Evolutionary conservation across 2,329 filamentous ascomycete species (phyloP).

Genomic region (Exophiala viscosa): DNA sequence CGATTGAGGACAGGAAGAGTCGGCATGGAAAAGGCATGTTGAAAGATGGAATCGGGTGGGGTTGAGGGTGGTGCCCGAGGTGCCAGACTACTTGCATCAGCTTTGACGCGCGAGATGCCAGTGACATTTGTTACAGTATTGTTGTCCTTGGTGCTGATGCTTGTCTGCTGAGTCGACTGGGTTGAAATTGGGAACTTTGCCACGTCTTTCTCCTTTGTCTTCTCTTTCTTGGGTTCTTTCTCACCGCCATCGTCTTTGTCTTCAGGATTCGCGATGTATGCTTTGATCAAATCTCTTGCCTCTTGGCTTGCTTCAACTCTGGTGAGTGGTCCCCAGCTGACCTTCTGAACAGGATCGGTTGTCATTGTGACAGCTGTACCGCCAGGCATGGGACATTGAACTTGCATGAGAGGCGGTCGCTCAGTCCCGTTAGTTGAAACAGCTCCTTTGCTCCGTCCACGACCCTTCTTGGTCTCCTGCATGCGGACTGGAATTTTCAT

Average conservation of each 20-base stretch:
- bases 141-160: not conserved
- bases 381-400: constrained; percentile 14
- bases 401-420: constrained; percentile 8
- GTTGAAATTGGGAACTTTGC: not conserved
- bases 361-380: constrained; percentile 5
- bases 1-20: constrained; percentile 15
- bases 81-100: not conserved
- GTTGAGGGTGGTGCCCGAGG: constrained; percentile 12
- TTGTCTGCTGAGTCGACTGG: not conserved
- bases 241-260: not conserved
- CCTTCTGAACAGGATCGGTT: constrained; percentile 12
- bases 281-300: constrained; percentile 9
- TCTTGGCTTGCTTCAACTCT: constrained; percentile 8
- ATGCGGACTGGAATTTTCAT: constrained; percentile 13
- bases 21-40: constrained; percentile 13
- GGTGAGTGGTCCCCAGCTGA: constrained; percentile 13
- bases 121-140: not conserved
- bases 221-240: not conserved
- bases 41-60: constrained; percentile 8
- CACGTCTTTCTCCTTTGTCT: not conserved
- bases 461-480: not conserved
- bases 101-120: not conserved
- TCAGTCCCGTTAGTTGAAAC: not conserved
- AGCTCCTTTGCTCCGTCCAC: not conserved
- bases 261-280: not conserved